phyloP scores from a whole-genome alignment of 2,329 filamentous ascomycete genomes.

The Cytospora piceicola region DNA sequence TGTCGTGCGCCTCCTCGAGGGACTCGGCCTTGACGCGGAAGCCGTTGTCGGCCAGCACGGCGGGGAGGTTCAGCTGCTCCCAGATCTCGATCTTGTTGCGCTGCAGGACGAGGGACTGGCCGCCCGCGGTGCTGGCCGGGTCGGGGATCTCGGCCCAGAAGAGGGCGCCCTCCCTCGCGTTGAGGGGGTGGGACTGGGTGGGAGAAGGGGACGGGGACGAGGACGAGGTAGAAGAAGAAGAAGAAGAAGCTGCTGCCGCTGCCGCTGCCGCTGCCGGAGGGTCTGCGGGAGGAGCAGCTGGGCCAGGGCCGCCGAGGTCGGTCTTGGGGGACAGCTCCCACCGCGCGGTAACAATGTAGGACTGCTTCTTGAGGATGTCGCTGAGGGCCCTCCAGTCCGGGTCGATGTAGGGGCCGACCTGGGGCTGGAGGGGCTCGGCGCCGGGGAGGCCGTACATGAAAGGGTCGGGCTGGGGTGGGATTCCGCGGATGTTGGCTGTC shows the following conservation, averaged over 20 bases:
- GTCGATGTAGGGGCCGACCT: slow-evolving; percentile 6
- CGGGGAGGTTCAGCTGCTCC: slow-evolving; percentile 52
- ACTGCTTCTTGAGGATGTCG: slow-evolving; percentile 58
- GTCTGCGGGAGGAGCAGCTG: not conserved
- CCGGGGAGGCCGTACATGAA: slow-evolving; percentile 26
- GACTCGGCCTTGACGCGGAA: slow-evolving; percentile 57
- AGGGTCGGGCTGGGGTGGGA: slow-evolving; percentile 23
- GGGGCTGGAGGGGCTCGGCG: slow-evolving; percentile 8
- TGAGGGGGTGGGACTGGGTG: slow-evolving; percentile 40
- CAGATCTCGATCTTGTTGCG: slow-evolving; percentile 62
- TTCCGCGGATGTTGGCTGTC: slow-evolving; percentile 32
- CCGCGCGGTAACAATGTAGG: slow-evolving; percentile 59
- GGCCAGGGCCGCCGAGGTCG: slow-evolving; percentile 49
- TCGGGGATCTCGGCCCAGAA: slow-evolving; percentile 66
- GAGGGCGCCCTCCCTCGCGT: slow-evolving; percentile 51
- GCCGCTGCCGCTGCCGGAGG: too few species aligned
- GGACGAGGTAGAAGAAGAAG: too few species aligned
- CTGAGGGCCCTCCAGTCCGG: slow-evolving; percentile 56
- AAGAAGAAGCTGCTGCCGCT: too few species aligned
- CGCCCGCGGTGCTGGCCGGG: slow-evolving; percentile 43
- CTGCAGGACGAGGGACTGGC: slow-evolving; percentile 52
- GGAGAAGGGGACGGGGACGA: not conserved
- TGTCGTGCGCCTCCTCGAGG: slow-evolving; percentile 55
- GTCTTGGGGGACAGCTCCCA: slow-evolving; percentile 56
- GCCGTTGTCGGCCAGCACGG: slow-evolving; percentile 55